Conservation (phyloP, 306 rosid species). For the Nissolia schottii region DNA sequence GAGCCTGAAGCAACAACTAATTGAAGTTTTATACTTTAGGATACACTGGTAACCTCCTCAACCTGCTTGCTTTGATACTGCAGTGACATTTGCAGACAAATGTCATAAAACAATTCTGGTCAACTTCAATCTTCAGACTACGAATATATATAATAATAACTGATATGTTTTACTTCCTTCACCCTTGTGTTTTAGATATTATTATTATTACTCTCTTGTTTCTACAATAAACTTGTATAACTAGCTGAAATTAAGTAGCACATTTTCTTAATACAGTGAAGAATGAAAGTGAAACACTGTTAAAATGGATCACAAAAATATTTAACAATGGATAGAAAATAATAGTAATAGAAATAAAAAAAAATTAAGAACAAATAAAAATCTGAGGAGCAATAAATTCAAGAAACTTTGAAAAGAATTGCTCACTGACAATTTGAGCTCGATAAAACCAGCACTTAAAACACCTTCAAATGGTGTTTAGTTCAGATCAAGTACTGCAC, state of each 20-base stretch:
- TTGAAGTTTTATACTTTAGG: constrained; percentile 62
- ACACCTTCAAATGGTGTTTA: not conserved
- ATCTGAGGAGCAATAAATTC: not conserved
- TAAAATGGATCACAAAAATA: not conserved
- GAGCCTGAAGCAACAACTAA: constrained; percentile 75
- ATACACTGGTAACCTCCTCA: constrained; percentile 77
- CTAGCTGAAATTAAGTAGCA: constrained; percentile 3
- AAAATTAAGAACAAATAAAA: not conserved
- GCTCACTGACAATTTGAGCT: not conserved
- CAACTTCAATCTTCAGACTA: constrained; percentile 42
- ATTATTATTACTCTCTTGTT: not conserved
- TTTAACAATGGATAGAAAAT: not conserved
- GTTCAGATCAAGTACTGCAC: not conserved
- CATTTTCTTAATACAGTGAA: not conserved
- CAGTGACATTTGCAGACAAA: constrained; percentile 88
- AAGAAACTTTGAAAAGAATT: not conserved
- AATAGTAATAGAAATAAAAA: not conserved
- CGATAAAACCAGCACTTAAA: not conserved
- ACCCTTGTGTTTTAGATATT: constrained; percentile 3
- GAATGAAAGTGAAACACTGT: not conserved
- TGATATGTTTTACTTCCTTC: constrained; percentile 23
- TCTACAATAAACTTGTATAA: not conserved
- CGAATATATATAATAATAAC: constrained; percentile 25
- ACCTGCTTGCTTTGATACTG: constrained; percentile 97
- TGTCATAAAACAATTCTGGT: constrained; percentile 56